phyloP scores from a whole-genome alignment of 2,329 filamentous ascomycete species.

The Zasmidium angulare region DNA sequence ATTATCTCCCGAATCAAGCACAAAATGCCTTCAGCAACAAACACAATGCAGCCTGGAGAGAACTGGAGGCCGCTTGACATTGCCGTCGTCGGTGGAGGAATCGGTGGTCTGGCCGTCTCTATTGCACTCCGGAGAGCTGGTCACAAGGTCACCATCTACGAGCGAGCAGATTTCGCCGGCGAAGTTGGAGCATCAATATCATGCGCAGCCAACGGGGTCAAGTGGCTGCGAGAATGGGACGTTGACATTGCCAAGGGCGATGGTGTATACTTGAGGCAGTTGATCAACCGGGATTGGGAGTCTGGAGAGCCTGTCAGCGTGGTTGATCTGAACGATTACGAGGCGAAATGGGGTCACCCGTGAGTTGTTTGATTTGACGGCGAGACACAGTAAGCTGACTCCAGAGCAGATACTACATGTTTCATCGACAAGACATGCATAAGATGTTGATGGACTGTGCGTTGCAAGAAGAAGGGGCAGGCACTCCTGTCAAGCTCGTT shows the following conservation, averaged over 20 bases:
- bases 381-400: neutral
- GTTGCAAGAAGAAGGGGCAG: slow-evolving; percentile 51
- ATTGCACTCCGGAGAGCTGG: slow-evolving; percentile 55
- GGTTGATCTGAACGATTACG: slow-evolving; percentile 64
- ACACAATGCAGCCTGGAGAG: slow-evolving; percentile 13
- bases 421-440: slow-evolving; percentile 69
- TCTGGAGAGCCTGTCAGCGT: slow-evolving; percentile 66
- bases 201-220: slow-evolving; percentile 68
- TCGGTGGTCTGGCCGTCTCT: slow-evolving; percentile 53
- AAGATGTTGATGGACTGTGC: slow-evolving; percentile 64
- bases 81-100: slow-evolving; percentile 52
- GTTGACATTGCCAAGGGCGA: slow-evolving; percentile 65
- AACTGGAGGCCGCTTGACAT: slow-evolving; percentile 32
- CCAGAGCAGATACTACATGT: slow-evolving; percentile 60
- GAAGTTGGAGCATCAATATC: slow-evolving; percentile 68
- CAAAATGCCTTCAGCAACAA: neutral
- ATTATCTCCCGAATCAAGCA: neutral
- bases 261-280: slow-evolving; percentile 63
- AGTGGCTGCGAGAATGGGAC: slow-evolving; percentile 68
- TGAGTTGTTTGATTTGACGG: slow-evolving; percentile 26
- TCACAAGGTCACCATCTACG: slow-evolving; percentile 63
- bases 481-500: slow-evolving; percentile 53
- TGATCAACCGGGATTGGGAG: slow-evolving; percentile 70
- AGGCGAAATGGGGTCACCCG: slow-evolving; percentile 62
- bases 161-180: slow-evolving; percentile 62